These are phyloP conservation scores for Epichloe typhina DNA, from an alignment of 2,329 filamentous ascomycete species.

Conservation along the genomic window DNA sequence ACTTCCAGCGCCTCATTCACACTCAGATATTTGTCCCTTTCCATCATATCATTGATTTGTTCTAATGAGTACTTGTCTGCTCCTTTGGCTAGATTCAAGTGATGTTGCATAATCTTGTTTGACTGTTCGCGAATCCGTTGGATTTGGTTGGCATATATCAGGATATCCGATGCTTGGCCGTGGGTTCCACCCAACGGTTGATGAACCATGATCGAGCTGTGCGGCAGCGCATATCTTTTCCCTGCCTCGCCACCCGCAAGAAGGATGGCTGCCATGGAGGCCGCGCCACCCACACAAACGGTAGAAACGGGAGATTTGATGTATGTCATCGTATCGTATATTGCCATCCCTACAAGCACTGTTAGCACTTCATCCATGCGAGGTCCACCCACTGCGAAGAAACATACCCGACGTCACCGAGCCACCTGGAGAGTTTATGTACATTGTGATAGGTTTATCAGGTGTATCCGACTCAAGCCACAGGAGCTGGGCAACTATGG, in stretches of 20 bases:
- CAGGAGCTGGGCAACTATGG: slow-evolving; percentile 87
- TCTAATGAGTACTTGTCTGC: slow-evolving; percentile 65
- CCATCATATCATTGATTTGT: slow-evolving; percentile 90
- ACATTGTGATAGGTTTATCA: slow-evolving; percentile 89
- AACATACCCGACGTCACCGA: slow-evolving; percentile 58
- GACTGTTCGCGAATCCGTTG: slow-evolving; percentile 71
- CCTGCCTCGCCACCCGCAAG: slow-evolving; percentile 76
- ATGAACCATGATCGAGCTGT: slow-evolving; percentile 93
- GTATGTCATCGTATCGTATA: slow-evolving; percentile 98
- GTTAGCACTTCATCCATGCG: not conserved
- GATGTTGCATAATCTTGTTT: slow-evolving; percentile 78
- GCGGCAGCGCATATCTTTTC: slow-evolving; percentile 80
- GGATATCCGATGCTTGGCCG: slow-evolving; percentile 64
- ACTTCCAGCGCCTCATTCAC: slow-evolving; percentile 79
- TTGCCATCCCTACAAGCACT: slow-evolving; percentile 48
- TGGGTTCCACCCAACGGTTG: slow-evolving; percentile 70
- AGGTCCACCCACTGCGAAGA: not conserved
- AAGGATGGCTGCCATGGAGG: slow-evolving; percentile 85
- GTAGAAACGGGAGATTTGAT: slow-evolving; percentile 88
- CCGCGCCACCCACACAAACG: slow-evolving; percentile 87
- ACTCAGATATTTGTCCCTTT: slow-evolving; percentile 87
- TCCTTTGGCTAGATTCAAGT: slow-evolving; percentile 66
- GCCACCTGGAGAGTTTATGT: slow-evolving; percentile 94
- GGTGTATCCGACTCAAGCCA: slow-evolving; percentile 97
- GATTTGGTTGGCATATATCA: slow-evolving; percentile 96